Percentiles rank a stretch among this genome's conserved stretches.
Evolutionary conservation across 768 basidiomycete species (phyloP).

Genomic region (Tylopilus balloui): DNA sequence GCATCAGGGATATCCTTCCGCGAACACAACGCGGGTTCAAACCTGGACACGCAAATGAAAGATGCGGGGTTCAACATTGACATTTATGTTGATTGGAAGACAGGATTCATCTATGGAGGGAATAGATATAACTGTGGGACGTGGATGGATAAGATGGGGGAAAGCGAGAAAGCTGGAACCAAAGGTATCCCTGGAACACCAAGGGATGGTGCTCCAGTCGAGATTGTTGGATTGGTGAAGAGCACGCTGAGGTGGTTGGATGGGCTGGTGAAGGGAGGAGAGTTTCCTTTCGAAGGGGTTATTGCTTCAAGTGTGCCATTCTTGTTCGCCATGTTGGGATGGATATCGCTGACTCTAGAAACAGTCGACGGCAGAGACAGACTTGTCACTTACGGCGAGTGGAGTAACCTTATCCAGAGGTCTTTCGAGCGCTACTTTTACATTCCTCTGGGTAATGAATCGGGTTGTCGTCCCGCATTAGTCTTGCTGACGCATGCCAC

Average conservation of each 20-base stretch:
- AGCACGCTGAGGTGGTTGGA: slow-evolving; percentile 90
- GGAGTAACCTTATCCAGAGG: slow-evolving; percentile 76
- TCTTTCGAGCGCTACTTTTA: slow-evolving; percentile 92
- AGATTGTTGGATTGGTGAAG: slow-evolving; percentile 91
- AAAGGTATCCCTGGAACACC: slow-evolving; percentile 97
- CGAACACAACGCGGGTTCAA: slow-evolving; percentile 94
- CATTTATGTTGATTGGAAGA: slow-evolving; percentile 93
- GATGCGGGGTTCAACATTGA: slow-evolving; percentile 91
- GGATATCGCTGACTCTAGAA: neutral
- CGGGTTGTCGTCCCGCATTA: neutral
- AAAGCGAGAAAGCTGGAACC: slow-evolving; percentile 84
- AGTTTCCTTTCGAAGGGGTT: slow-evolving; percentile 91
- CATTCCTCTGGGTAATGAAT: slow-evolving; percentile 63
- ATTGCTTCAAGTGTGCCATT: slow-evolving; percentile 62
- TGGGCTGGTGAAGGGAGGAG: slow-evolving; percentile 53
- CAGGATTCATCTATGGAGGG: slow-evolving; percentile 86
- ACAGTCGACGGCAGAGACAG: slow-evolving; percentile 66
- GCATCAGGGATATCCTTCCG: slow-evolving; percentile 89
- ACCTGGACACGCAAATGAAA: slow-evolving; percentile 96
- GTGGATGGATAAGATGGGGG: slow-evolving; percentile 99
- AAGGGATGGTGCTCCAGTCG: slow-evolving; percentile 91
- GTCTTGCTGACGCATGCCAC: slow-evolving; percentile 6
- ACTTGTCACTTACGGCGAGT: slow-evolving; percentile 83
- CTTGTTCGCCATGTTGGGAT: neutral
- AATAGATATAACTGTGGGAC: slow-evolving; percentile 85